Evolutionary conservation across 2,329 filamentous ascomycete genomes (phyloP).

Genomic region (Alternaria alternata): DNA sequence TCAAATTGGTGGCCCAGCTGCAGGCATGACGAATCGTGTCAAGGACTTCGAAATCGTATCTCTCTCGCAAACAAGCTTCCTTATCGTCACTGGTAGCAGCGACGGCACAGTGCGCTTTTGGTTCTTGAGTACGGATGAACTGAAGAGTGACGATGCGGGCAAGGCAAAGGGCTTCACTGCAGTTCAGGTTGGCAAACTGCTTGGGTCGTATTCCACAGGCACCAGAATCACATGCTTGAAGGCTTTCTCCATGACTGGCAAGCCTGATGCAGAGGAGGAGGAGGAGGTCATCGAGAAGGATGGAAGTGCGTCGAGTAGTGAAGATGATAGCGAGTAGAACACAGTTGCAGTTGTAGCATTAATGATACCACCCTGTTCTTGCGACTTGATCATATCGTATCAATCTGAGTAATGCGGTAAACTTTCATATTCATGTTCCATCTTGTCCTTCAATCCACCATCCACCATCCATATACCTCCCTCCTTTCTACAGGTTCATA

Average conservation of each 20-base stretch:
- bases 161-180: constrained; percentile 37
- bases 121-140: constrained; percentile 58
- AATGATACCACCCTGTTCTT: constrained; percentile 22
- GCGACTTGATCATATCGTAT: background rate
- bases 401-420: background rate
- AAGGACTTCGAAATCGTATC: constrained; percentile 84
- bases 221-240: constrained; percentile 90
- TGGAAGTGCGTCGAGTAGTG: constrained; percentile 31
- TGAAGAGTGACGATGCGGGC: constrained; percentile 25
- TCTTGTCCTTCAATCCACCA: background rate
- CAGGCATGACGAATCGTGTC: constrained; percentile 74
- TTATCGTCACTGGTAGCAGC: constrained; percentile 78
- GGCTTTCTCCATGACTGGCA: constrained; percentile 80
- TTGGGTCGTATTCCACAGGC: constrained; percentile 83
- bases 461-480: background rate
- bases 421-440: background rate
- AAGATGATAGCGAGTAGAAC: constrained; percentile 32
- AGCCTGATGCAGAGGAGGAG: constrained; percentile 37
- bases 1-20: constrained; percentile 78
- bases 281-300: constrained; percentile 30
- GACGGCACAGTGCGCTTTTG: constrained; percentile 87
- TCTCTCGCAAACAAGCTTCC: constrained; percentile 53
- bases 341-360: constrained; percentile 3
- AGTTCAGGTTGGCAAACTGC: constrained; percentile 67
- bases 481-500: constrained; percentile 65